Conservation (phyloP, 768 basidiomycete species). For the Russula sp. region DNA sequence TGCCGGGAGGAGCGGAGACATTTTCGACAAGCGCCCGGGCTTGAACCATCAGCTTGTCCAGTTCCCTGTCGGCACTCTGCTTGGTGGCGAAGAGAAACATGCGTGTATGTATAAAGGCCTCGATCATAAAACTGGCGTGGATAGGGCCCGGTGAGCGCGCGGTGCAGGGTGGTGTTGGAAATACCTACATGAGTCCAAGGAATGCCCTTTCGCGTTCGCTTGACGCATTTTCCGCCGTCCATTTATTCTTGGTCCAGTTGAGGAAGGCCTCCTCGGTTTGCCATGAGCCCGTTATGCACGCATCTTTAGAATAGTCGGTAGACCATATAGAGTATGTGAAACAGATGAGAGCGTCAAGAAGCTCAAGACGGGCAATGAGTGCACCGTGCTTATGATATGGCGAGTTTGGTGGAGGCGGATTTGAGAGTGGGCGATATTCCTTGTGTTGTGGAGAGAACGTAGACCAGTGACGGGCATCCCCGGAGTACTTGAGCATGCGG, state of each 20-base stretch:
- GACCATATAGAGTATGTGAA: conserved; percentile 85
- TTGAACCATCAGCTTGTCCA: conserved; percentile 30
- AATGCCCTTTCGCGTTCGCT: conserved; percentile 58
- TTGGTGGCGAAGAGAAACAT: conserved; percentile 45
- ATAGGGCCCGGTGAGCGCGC: conserved; percentile 35
- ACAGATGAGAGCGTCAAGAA: conserved; percentile 76
- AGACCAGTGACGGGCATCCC: conserved; percentile 75
- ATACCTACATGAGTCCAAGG: conserved; percentile 73
- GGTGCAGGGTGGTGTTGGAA: conserved; percentile 32
- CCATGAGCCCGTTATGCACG: conserved; percentile 64
- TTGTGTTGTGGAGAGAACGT: conserved; percentile 62
- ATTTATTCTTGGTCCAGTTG: conserved; percentile 70
- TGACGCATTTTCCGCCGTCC: conserved; percentile 46
- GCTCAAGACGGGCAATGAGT: conserved; percentile 73
- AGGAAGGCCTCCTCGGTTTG: conserved; percentile 65
- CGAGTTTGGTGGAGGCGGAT: conserved; percentile 63
- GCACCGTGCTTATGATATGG: conserved; percentile 73
- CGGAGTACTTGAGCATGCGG: conserved; percentile 78
- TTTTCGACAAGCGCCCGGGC: conserved; percentile 31
- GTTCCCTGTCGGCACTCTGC: conserved; percentile 31
- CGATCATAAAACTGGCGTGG: conserved; percentile 66
- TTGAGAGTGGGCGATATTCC: conserved; percentile 58
- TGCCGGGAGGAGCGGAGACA: conserved; percentile 24
- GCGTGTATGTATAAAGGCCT: conserved; percentile 65
- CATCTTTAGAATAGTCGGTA: conserved; percentile 57